Conservation (phyloP, 169 alveolate species). For the Hammondia hammondi region DNA sequence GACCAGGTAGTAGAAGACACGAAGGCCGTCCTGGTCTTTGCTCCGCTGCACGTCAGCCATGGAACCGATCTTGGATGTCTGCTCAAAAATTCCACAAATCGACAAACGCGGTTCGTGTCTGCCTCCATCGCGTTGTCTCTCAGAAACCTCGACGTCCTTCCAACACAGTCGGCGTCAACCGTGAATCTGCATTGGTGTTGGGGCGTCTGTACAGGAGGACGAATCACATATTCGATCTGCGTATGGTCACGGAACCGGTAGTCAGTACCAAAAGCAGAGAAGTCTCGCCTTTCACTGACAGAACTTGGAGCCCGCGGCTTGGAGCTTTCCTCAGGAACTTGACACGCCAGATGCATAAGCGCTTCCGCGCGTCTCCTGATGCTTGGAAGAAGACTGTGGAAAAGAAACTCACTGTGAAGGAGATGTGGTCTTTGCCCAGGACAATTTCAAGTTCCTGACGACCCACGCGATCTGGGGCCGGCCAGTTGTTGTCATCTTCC, state of each 20-base stretch:
- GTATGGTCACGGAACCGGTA: no score
- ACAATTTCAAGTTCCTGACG: constrained; percentile 96
- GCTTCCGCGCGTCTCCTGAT: no score
- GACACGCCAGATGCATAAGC: no score
- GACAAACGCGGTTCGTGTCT: background rate
- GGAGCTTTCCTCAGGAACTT: no score
- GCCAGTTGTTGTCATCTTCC: constrained; percentile 95
- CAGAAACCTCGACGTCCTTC: background rate
- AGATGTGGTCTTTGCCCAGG: constrained; percentile 86
- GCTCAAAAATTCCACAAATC: background rate
- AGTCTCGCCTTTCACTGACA: no score
- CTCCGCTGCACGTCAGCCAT: constrained; percentile 91
- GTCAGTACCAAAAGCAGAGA: no score
- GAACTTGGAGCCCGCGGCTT: no score
- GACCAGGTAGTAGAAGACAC: constrained; percentile 93
- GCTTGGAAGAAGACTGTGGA: no score
- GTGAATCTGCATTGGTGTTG: background rate
- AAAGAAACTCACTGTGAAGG: constrained; percentile 78
- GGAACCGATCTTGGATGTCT: constrained; percentile 95
- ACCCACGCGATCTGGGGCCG: constrained; percentile 95
- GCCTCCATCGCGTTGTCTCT: background rate
- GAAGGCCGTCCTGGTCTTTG: constrained; percentile 94
- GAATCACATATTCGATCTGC: no score
- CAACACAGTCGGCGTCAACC: background rate
- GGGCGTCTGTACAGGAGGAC: no score